Evolutionary conservation across 352 stramenopile species (phyloP).

Genomic region (Pythium rhizo-oryzae): DNA sequence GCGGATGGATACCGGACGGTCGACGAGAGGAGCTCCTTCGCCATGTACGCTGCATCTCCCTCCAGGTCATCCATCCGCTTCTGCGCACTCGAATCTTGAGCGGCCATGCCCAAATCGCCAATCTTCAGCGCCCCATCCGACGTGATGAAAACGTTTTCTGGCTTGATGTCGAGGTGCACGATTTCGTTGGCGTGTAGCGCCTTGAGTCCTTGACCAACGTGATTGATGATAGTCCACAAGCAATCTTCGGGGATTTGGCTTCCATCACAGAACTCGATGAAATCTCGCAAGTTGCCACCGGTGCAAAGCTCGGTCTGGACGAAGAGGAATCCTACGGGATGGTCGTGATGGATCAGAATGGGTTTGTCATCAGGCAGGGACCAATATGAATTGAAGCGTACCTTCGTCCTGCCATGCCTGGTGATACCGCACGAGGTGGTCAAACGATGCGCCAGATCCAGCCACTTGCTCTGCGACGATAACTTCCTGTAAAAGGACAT

Average conservation of each 20-base stretch:
- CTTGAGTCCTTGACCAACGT: constrained; percentile 77
- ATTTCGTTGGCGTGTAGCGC: constrained; percentile 90
- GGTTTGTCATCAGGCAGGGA: not conserved
- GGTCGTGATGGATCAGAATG: not conserved
- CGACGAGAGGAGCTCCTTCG: constrained; percentile 87
- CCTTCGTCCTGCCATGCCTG: constrained; percentile 94
- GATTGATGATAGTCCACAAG: constrained; percentile 77
- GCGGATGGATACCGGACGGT: constrained; percentile 63
- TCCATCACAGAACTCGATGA: constrained; percentile 41
- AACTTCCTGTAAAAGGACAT: constrained; percentile 70
- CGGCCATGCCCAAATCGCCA: constrained; percentile 94
- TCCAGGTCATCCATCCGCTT: constrained; percentile 76
- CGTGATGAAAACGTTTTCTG: constrained; percentile 95
- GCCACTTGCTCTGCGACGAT: constrained; percentile 47
- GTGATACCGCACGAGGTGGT: constrained; percentile 94
- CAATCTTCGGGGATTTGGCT: constrained; percentile 51
- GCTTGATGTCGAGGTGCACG: constrained; percentile 97
- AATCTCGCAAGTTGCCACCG: constrained; percentile 83
- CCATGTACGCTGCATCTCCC: constrained; percentile 94
- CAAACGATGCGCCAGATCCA: constrained; percentile 43
- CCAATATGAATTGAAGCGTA: constrained; percentile 13
- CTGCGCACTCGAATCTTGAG: constrained; percentile 39
- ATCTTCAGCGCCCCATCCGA: constrained; percentile 73
- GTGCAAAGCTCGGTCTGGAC: constrained; percentile 95
- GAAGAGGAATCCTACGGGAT: constrained; percentile 80